Evolutionary conservation across 768 basidiomycete species (phyloP), one percentile per base, ranked within the genome.

Genomic region (Dictyophora rubrovolvata): DNA sequence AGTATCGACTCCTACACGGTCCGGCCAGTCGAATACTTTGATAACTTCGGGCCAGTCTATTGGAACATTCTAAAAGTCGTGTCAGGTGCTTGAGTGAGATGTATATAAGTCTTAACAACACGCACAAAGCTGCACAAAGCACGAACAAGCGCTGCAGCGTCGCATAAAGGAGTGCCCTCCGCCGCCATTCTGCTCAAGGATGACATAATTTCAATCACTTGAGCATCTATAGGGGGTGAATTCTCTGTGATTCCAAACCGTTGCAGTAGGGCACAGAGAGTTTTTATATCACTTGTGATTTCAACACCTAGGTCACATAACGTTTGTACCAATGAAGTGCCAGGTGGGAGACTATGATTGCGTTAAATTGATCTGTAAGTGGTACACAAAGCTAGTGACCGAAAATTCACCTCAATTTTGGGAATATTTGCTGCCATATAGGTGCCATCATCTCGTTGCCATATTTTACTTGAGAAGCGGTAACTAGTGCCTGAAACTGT

Each of bases 1-100:
- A 2, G 90, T 93, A 69, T 95, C 92, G 14, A 93, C 88, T 6
- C 88, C 87, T 61, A 85, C 83, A 50, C 91, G 82, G 68, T 89
- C 85, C 6, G 86, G 77, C 71, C 84, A 79, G 75, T 98, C 95
- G 66, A 95, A 95, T 3, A 87, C 81, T 63, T 84, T 83, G 67
- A 97, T 85, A 62, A 92, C 83, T 59, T 75, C 81, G 34, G 90
- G 77, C 90, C 92, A 95, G 65, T 89, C 81, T 56, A 94, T 70
- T 28, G 75, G 73, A 54, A 77, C 78, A 64, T 81, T 79, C 89
- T 92, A 60, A 14, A 34, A 28, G 2, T 9, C 33, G 12, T 50
- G 8, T 5, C 18, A 28, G 42, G 35, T 16, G n/a, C 5, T 21
- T 20, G n/a, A n/a, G 18, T 47, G 34, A 34, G 12, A 48, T 20